Percentiles rank a stretch among this genome's conserved stretches.
Conservation (phyloP, 352 stramenopile species). For the Pythium monospermum region DNA sequence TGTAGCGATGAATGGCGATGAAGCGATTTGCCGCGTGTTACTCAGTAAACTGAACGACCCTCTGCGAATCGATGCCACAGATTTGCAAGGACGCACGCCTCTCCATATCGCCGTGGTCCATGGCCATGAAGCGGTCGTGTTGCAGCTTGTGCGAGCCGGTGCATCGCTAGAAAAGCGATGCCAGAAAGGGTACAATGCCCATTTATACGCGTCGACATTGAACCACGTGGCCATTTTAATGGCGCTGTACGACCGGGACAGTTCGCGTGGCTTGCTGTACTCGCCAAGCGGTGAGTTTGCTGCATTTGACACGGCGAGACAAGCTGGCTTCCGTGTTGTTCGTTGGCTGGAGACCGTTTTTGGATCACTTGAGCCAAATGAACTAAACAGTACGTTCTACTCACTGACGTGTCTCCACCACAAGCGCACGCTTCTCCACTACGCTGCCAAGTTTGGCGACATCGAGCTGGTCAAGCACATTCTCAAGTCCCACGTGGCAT, state of each 20-base stretch:
- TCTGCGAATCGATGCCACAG: slow-evolving; percentile 25
- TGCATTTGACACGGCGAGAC: slow-evolving; percentile 39
- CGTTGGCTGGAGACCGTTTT: slow-evolving; percentile 42
- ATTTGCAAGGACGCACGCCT: slow-evolving; percentile 33
- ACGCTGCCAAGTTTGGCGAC: slow-evolving; percentile 40
- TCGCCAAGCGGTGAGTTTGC: slow-evolving; percentile 29
- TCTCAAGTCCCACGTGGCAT: background rate
- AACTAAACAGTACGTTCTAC: background rate
- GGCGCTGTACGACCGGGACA: slow-evolving; percentile 23
- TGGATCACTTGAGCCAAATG: slow-evolving; percentile 3
- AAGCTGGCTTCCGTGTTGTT: slow-evolving; percentile 39
- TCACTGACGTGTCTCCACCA: slow-evolving; percentile 21
- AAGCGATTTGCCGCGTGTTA: slow-evolving; percentile 33
- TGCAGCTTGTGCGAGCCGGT: slow-evolving; percentile 30
- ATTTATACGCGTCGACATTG: slow-evolving; percentile 44
- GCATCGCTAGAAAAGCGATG: slow-evolving; percentile 34
- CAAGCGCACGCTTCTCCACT: slow-evolving; percentile 42
- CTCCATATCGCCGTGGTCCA: slow-evolving; percentile 46
- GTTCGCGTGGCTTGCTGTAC: slow-evolving; percentile 22
- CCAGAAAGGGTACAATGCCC: slow-evolving; percentile 30
- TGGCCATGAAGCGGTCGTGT: slow-evolving; percentile 37
- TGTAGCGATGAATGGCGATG: slow-evolving; percentile 35
- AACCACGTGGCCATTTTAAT: slow-evolving; percentile 51
- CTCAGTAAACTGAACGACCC: slow-evolving; percentile 18
- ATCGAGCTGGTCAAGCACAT: slow-evolving; percentile 22